Base-by-base conservation (phyloP, 2,329 filamentous ascomycete species). In the Aspergillus proliferans region DNA sequence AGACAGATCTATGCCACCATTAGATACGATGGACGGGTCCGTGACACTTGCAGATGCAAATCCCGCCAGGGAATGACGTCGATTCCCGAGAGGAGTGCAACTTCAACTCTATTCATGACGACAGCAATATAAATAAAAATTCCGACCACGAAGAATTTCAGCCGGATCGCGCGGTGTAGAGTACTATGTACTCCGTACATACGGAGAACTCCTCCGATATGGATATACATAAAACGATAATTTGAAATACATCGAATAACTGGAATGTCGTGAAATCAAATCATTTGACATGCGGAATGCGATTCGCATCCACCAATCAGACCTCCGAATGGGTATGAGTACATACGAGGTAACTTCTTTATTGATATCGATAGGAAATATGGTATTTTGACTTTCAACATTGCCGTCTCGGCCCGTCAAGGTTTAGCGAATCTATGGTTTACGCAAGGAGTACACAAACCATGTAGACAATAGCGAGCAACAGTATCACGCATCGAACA, bases 341-440 rank as follows among this genome's bases (percentile, higher is more conserved):
- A 30, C 10, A 30, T 38, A 38, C 34, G n/a, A 38, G n/a, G 18
- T 9, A 38, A n/a, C 34, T 38, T 38, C 4, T 19, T 15, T 38
- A 38, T 19, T 14, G 18, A 19, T 12, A 10, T 21, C 6, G 18
- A 40, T 22, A 40, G 38, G 10, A 9, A 9, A 36, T 15, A 19
- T 8, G 15, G 15, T 5, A 19, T 40, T 40, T 43, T 15, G n/a
- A 14, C 19, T 43, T 43, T 7, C 40, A 21, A n/a, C 40, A 42
- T 22, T 47, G 39, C 60, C 64, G 65, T 63, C 58, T 65, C 65
- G 65, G 64, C 61, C 65, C 65, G 65, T 67, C 61, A 67, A 68
- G 62, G 65, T 67, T 67, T 58, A 59, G 33, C 46, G 22, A 26
- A 28, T 19, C 63, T 61, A 66, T 50, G 59, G 59, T 61, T 57